Conservation (phyloP, 2,329 filamentous ascomycete species). For the Knoxdaviesia proteae region DNA sequence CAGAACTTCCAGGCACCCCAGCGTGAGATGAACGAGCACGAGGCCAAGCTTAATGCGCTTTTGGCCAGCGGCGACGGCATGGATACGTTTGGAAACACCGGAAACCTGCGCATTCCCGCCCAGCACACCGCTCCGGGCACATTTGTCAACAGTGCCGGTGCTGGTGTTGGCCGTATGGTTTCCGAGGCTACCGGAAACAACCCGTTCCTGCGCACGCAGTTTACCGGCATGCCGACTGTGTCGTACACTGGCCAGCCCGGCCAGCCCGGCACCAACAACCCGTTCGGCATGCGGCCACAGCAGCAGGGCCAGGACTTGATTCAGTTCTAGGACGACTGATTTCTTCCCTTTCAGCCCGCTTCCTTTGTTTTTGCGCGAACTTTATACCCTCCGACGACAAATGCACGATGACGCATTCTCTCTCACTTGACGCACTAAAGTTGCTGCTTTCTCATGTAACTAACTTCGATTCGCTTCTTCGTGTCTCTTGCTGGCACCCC, state of each 20-base stretch:
- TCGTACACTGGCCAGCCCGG: slow-evolving; percentile 38
- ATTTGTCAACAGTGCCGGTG: slow-evolving; percentile 87
- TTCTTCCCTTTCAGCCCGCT: slow-evolving; percentile 1
- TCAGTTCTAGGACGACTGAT: slow-evolving; percentile 27
- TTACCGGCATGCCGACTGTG: slow-evolving; percentile 51
- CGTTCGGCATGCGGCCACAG: slow-evolving; percentile 29
- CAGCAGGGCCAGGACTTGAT: slow-evolving; percentile 37
- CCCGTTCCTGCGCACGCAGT: slow-evolving; percentile 71
- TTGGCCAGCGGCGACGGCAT: slow-evolving; percentile 76
- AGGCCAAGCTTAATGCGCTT: slow-evolving; percentile 66
- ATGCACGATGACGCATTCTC: slow-evolving; percentile 1
- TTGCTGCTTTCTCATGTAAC: neutral
- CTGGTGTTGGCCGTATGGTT: slow-evolving; percentile 51
- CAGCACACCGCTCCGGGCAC: slow-evolving; percentile 93
- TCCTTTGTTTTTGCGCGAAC: slow-evolving; percentile 1
- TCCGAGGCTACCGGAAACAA: slow-evolving; percentile 63
- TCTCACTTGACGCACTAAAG: neutral
- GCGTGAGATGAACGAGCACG: slow-evolving; percentile 38
- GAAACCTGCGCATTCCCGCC: slow-evolving; percentile 80
- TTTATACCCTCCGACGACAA: slow-evolving; percentile 3
- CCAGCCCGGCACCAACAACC: slow-evolving; percentile 35
- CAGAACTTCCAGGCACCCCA: slow-evolving; percentile 15
- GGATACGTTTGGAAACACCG: slow-evolving; percentile 96
- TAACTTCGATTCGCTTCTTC: neutral
- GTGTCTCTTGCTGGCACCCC: too few relatives aligned